phyloP scores from a whole-genome alignment of 805 yeast species.

The Lipomyces sp. region DNA sequence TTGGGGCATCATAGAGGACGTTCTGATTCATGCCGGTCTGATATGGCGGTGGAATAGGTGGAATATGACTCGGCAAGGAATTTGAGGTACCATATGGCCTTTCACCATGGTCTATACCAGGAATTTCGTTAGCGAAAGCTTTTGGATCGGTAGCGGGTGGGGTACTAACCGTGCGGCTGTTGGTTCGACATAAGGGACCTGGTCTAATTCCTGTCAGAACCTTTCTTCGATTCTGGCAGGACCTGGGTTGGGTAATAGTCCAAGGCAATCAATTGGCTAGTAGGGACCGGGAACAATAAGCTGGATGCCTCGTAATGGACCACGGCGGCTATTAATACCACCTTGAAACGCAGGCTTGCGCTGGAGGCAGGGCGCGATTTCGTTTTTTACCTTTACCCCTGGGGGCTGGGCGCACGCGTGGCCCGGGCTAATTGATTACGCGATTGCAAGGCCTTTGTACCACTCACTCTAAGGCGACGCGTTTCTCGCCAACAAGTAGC shows the following conservation, averaged over 20 bases:
- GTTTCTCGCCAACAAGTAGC: neutral
- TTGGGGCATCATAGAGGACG: neutral
- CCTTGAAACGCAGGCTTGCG: no score
- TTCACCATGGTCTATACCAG: neutral
- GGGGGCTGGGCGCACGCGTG: neutral
- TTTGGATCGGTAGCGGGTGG: neutral
- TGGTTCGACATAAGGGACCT: constrained; percentile 2
- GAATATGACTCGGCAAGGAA: constrained; percentile 8
- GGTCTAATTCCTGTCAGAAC: neutral
- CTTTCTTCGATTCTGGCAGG: neutral
- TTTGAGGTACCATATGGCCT: neutral
- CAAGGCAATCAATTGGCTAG: no score
- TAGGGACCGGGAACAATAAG: no score
- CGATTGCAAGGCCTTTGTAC: neutral
- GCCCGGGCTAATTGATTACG: neutral
- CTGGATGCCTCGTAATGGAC: no score
- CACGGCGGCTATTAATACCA: no score
- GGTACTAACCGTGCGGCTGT: constrained; percentile 6
- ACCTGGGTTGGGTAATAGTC: neutral
- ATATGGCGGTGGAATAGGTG: constrained; percentile 12
- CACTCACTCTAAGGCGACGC: neutral
- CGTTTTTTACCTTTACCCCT: neutral
- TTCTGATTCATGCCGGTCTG: neutral
- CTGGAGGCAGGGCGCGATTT: no score
- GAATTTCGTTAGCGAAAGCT: neutral